phyloP scores from a whole-genome alignment of 345 rosid genomes.

The Euphorbia tirucalli region DNA sequence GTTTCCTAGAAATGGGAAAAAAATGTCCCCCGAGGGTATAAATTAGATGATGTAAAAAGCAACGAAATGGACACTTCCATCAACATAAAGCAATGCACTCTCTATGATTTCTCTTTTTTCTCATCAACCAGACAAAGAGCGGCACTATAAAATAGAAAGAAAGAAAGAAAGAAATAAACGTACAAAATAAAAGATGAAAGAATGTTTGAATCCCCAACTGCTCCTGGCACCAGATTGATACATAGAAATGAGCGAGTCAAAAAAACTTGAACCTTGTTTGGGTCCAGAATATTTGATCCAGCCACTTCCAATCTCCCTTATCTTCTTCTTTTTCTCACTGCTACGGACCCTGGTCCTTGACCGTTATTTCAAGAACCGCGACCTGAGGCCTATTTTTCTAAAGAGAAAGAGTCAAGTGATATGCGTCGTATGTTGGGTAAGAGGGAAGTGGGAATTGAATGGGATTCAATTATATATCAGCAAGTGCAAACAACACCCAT shows the following conservation, averaged over 20 bases:
- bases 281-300: constrained; percentile 4
- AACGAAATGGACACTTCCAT: not conserved
- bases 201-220: constrained; percentile 34
- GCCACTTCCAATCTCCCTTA: constrained; percentile 15
- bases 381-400: constrained; percentile 37
- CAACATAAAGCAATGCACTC: no score
- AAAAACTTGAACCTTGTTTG: constrained; percentile 31
- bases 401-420: no score
- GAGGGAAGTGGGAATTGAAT: no score
- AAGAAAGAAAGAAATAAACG: not conserved
- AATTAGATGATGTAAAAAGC: not conserved
- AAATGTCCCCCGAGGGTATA: no score
- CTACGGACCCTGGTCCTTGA: constrained; percentile 32
- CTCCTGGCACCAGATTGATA: constrained; percentile 34
- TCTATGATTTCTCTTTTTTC: no score
- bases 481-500: no score
- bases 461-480: no score
- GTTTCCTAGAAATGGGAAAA: no score
- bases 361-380: constrained; percentile 39
- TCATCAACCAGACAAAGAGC: no score
- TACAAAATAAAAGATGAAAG: constrained; percentile 39
- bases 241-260: constrained; percentile 23
- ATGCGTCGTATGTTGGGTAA: no score
- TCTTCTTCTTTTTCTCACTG: constrained; percentile 25
- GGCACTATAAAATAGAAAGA: not conserved